A percentile compares a stretch with the other conserved stretches of the same genome.
These are phyloP conservation scores for Pneumocystis carinii DNA, from an alignment of 1,139 yeast species.

Conservation along the genomic window DNA sequence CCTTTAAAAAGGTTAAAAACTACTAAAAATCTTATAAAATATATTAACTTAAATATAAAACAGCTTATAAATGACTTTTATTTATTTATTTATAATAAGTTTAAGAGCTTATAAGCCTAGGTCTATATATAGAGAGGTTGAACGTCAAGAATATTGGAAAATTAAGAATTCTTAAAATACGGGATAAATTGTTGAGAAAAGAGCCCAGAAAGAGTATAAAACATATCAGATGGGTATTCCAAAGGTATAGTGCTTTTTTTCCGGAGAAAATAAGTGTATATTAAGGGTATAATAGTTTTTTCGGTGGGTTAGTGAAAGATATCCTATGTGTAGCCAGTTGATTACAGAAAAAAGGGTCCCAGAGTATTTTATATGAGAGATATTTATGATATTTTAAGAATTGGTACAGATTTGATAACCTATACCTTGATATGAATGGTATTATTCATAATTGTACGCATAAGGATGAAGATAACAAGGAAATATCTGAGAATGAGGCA, in stretches of 20 bases:
- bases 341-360: conserved; percentile 77
- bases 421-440: conserved; percentile 94
- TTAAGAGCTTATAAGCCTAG: neutral
- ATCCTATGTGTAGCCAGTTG: conserved; percentile 89
- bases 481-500: conserved; percentile 80
- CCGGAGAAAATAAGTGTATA: neutral
- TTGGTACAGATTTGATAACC: conserved; percentile 50
- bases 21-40: neutral
- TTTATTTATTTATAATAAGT: neutral
- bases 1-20: neutral
- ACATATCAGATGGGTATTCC: neutral
- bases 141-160: neutral
- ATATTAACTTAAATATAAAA: neutral
- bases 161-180: neutral
- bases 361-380: conserved; percentile 30
- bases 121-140: neutral
- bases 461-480: conserved; percentile 33
- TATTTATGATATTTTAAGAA: neutral
- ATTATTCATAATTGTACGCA: conserved; percentile 90
- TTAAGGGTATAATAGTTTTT: conserved; percentile 41
- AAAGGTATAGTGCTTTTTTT: neutral
- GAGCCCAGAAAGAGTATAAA: neutral
- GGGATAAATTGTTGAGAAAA: neutral
- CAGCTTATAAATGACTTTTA: neutral
- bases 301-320: conserved; percentile 93